Evolutionary conservation across 164 flowering plant species (phyloP).

Genomic region (Nymphaea thermarum): DNA sequence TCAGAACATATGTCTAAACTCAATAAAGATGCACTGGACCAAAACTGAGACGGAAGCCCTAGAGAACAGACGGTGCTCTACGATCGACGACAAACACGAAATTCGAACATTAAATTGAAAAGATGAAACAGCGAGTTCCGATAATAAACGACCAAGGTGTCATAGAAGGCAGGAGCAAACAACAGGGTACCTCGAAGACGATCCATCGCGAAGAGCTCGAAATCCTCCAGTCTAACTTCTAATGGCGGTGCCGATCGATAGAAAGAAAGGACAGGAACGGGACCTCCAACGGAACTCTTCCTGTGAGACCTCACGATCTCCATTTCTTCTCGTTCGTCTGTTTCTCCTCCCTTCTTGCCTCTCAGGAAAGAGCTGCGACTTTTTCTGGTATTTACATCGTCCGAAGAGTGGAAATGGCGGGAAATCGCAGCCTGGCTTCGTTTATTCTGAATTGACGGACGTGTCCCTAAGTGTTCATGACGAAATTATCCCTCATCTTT

Average conservation of each 20-base stretch:
- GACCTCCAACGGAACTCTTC: conserved; percentile 16
- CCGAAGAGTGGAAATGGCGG: conserved; percentile 11
- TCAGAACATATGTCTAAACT: no score
- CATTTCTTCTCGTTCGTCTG: conserved; percentile 21
- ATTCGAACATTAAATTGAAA: not conserved
- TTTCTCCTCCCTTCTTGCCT: not conserved
- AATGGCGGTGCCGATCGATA: conserved; percentile 70
- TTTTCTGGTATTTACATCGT: no score
- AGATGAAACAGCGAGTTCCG: not conserved
- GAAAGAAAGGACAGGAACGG: conserved; percentile 37
- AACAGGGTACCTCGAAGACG: conserved; percentile 64
- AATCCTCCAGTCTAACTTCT: conserved; percentile 83
- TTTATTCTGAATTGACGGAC: no score
- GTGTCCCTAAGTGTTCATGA: no score
- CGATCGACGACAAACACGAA: not conserved
- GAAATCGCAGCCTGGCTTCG: conserved; percentile 1
- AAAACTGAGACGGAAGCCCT: not conserved
- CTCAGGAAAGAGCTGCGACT: not conserved
- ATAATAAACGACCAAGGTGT: no score
- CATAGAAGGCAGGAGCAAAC: not conserved
- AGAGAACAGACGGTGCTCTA: not conserved
- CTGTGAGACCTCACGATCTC: conserved; percentile 39
- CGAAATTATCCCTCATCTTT: no score
- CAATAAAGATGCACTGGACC: not conserved
- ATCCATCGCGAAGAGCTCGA: conserved; percentile 81